A percentile compares a stretch with the other conserved stretches of the same genome.
Evolutionary conservation across 129 eudicot genomes (phyloP).

Genomic region (Kitagawia praeruptora): DNA sequence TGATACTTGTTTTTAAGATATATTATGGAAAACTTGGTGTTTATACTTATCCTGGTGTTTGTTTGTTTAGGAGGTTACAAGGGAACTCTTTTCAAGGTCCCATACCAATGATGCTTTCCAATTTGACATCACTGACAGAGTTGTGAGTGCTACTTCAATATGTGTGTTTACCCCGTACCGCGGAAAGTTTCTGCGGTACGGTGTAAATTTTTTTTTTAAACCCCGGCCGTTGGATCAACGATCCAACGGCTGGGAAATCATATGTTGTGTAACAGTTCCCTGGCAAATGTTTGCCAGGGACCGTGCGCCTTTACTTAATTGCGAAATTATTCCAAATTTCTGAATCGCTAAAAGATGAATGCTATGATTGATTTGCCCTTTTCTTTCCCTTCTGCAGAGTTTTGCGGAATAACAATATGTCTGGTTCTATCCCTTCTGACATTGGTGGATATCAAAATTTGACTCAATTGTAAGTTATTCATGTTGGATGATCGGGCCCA

Average conservation of each 20-base stretch:
- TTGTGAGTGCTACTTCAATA: slow-evolving; percentile 37
- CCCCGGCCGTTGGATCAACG: no score
- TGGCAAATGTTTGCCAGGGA: no score
- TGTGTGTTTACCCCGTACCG: no score
- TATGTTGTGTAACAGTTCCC: no score
- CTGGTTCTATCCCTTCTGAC: slow-evolving; percentile 61
- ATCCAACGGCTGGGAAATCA: no score
- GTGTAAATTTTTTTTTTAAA: no score
- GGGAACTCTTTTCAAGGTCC: slow-evolving; percentile 79
- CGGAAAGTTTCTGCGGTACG: no score
- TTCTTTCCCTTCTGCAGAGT: slow-evolving; percentile 25
- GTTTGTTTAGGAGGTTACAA: slow-evolving; percentile 56
- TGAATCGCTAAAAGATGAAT: no score
- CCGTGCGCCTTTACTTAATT: no score
- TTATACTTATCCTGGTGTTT: slow-evolving; percentile 3
- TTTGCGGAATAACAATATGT: slow-evolving; percentile 57
- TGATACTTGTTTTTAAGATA: not conserved
- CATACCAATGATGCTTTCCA: slow-evolving; percentile 65
- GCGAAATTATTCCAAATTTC: not conserved
- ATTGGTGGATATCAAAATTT: slow-evolving; percentile 46
- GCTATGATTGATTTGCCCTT: slow-evolving; percentile 7
- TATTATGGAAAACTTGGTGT: not conserved
- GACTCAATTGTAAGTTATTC: slow-evolving; percentile 48
- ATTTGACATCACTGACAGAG: slow-evolving; percentile 39
- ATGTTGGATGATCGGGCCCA: not conserved